phyloP scores from a whole-genome alignment of 352 stramenopile species.

The Phytophthora nicotianae region DNA sequence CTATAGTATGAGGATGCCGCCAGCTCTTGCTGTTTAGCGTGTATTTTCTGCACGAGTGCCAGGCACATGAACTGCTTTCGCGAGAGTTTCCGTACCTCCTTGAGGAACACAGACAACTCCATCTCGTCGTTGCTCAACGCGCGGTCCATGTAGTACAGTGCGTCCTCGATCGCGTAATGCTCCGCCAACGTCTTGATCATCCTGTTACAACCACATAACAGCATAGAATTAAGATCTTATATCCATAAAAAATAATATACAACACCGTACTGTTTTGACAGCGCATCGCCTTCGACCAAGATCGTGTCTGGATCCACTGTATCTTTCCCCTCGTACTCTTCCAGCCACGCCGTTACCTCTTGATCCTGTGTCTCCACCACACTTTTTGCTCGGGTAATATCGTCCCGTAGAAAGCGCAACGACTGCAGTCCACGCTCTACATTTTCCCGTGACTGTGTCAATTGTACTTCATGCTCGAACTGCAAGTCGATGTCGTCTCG shows the following conservation, averaged over 20 bases:
- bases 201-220: slow-evolving; percentile 32
- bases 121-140: slow-evolving; percentile 89
- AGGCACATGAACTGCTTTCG: slow-evolving; percentile 92
- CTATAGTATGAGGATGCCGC: slow-evolving; percentile 63
- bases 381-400: slow-evolving; percentile 55
- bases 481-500: slow-evolving; percentile 87
- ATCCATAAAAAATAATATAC: background rate
- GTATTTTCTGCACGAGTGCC: slow-evolving; percentile 89
- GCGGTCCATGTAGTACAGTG: slow-evolving; percentile 92
- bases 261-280: slow-evolving; percentile 83
- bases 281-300: slow-evolving; percentile 70
- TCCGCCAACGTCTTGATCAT: slow-evolving; percentile 84
- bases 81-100: slow-evolving; percentile 89
- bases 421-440: slow-evolving; percentile 79
- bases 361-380: slow-evolving; percentile 66
- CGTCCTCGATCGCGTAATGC: slow-evolving; percentile 89
- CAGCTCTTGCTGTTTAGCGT: slow-evolving; percentile 74
- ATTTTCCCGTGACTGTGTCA: slow-evolving; percentile 80
- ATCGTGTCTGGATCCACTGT: slow-evolving; percentile 80
- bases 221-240: background rate
- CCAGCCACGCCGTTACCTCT: slow-evolving; percentile 68
- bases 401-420: slow-evolving; percentile 71
- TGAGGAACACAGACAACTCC: slow-evolving; percentile 82
- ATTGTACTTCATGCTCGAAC: slow-evolving; percentile 85
- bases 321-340: slow-evolving; percentile 81